Evolutionary conservation across 2,329 filamentous ascomycete species (phyloP), one percentile per base, ranked within the genome.

Genomic region (Fusarium transvaalense): DNA sequence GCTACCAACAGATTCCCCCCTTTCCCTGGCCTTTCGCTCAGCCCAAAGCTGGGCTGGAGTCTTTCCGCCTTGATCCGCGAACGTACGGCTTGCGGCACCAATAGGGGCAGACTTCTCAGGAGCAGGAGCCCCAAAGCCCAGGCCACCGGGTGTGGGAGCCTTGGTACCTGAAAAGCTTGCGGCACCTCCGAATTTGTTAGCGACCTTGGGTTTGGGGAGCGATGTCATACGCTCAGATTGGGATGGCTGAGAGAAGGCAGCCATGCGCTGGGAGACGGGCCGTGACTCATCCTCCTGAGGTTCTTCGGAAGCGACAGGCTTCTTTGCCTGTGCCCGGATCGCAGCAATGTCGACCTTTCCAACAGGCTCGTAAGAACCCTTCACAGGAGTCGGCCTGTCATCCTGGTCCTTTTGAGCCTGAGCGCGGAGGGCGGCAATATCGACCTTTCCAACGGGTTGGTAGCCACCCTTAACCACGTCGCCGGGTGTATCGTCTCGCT

Each of bases 301-400:
- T 38, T 76, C 75, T 31, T 85, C 82, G 25, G 77, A 74, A 29
- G 47, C 43, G 47, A 80, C 77, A 47, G 87, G 87, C 68, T 88
- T 91, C 79, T 96, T 92, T 8, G 93, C 91, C 79, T 89, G 91
- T 23, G 95, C 91, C 68, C 93, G 89, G 76, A 99, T 97, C 23
- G 95, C 94, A 42, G 93, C 93, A 79, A 99, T 98, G 73, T 99
- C 96, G 12, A 99, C 95, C 81, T 97, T 98, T 46, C 96, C 96
- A 21, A 98, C 85, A 3, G 96, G 96, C 79, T 98, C 92, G 76
- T 99, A 99, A 25, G 94, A 88, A 41, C 96, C 96, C 81, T 97
- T 98, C 21, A 98, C 92, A 7, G 89, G 87, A 2, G 91, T 88
- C 5, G 96, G 96, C 56, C 94, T 86, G 71, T 97, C 92, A 75